Evolutionary conservation across 208 protist genomes (phyloP).

Genomic region (Trypanosomatidae sp.): DNA sequence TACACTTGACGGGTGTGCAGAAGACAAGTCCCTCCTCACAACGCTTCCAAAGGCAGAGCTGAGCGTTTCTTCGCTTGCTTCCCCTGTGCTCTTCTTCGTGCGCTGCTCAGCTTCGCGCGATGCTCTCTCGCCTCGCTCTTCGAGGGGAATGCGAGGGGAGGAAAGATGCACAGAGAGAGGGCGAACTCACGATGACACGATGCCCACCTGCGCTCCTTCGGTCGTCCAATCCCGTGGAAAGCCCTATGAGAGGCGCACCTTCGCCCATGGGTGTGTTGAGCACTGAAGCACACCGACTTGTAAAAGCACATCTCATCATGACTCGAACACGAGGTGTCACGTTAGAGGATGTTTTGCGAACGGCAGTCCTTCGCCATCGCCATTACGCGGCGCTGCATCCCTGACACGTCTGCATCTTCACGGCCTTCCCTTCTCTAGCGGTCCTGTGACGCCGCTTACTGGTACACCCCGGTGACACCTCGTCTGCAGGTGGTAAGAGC

Average conservation of each 20-base stretch:
- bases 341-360: too few relatives aligned
- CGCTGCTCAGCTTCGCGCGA: not conserved
- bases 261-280: not conserved
- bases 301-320: not conserved
- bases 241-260: not conserved
- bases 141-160: not conserved
- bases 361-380: too few relatives aligned
- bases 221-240: too few relatives aligned
- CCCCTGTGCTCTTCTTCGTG: not conserved
- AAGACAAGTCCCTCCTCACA: not conserved
- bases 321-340: too few relatives aligned
- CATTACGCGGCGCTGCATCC: constrained; percentile 13
- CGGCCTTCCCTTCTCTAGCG: constrained; percentile 1
- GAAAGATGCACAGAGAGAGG: not conserved
- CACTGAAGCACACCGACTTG: not conserved
- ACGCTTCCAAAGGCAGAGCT: not conserved
- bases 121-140: not conserved
- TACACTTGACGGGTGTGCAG: not conserved
- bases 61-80: not conserved
- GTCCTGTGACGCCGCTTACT: not conserved
- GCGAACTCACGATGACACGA: not conserved
- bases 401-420: constrained; percentile 23
- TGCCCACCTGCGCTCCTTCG: not conserved
- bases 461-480: not conserved
- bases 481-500: not conserved